Evolutionary conservation across 257 asterid species (phyloP).

Genomic region (Lithospermum erythrorhizon): DNA sequence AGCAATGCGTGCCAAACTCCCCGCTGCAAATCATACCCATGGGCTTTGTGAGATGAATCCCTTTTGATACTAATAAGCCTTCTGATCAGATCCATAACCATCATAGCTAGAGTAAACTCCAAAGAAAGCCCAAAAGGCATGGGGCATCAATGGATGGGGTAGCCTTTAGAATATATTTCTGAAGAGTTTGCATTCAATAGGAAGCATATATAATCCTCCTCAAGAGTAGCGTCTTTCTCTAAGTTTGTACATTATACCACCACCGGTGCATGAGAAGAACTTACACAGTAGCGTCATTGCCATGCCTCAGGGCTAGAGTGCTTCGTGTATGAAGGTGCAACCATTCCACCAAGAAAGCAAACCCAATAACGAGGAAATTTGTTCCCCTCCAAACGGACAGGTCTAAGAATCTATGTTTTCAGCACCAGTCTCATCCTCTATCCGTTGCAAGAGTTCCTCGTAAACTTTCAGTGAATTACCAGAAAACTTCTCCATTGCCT

Average conservation of each 20-base stretch:
- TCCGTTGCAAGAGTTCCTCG: slow-evolving; percentile 70
- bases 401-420: slow-evolving; percentile 19
- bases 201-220: no score
- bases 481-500: slow-evolving; percentile 82
- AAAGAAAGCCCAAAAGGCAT: background rate
- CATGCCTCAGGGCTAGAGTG: no score
- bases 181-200: background rate
- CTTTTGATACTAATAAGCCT: background rate
- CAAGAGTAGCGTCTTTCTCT: no score
- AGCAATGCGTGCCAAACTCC: no score
- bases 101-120: background rate
- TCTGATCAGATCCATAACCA: background rate
- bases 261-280: background rate
- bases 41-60: background rate
- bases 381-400: background rate
- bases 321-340: no score
- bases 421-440: slow-evolving; percentile 55
- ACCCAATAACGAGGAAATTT: background rate
- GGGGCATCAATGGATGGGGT: background rate
- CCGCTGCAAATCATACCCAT: background rate
- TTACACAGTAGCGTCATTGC: background rate
- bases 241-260: background rate
- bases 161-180: background rate
- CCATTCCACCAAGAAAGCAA: no score
- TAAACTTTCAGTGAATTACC: slow-evolving; percentile 53